These are phyloP conservation scores for Hyphodiscus sp. DNA, from an alignment of 2,329 filamentous ascomycete species.

Conservation along the genomic window DNA sequence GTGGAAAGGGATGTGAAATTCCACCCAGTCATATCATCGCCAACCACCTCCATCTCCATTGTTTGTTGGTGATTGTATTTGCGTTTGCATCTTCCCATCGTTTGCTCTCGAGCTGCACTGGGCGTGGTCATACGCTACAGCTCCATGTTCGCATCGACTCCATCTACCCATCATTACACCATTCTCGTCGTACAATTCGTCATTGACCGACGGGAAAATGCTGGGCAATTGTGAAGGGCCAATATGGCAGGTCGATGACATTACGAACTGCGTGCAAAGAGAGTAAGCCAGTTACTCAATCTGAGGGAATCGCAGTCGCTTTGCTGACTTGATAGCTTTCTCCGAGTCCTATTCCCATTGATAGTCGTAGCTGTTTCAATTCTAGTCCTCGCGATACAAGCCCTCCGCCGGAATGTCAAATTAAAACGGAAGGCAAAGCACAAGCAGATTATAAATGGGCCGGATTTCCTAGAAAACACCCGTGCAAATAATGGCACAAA, in stretches of 20 bases:
- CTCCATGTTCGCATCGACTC: background rate
- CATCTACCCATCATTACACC: background rate
- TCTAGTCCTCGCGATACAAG: slow-evolving; percentile 54
- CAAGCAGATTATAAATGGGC: slow-evolving; percentile 42
- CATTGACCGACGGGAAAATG: slow-evolving; percentile 8
- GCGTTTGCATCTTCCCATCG: background rate
- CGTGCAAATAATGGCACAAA: slow-evolving; percentile 18
- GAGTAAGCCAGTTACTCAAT: slow-evolving; percentile 51
- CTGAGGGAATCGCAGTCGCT: background rate
- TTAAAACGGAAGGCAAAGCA: slow-evolving; percentile 51
- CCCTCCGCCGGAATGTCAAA: slow-evolving; percentile 45
- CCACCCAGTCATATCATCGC: background rate
- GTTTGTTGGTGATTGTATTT: too few relatives aligned
- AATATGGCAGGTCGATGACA: slow-evolving; percentile 57
- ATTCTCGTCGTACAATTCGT: background rate
- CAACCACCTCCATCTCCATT: background rate
- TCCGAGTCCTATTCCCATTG: slow-evolving; percentile 75
- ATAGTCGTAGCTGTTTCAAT: slow-evolving; percentile 64
- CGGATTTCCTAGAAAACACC: slow-evolving; percentile 33
- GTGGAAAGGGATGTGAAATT: background rate
- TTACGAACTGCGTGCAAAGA: slow-evolving; percentile 55
- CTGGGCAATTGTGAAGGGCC: slow-evolving; percentile 28
- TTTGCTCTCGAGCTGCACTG: background rate
- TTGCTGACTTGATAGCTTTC: slow-evolving; percentile 50
- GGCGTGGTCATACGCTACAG: slow-evolving; percentile 1